A percentile compares a stretch with the other conserved stretches of the same genome.
Evolutionary conservation across 306 rosid species (phyloP).

Genomic region (Fragaria iinumae): DNA sequence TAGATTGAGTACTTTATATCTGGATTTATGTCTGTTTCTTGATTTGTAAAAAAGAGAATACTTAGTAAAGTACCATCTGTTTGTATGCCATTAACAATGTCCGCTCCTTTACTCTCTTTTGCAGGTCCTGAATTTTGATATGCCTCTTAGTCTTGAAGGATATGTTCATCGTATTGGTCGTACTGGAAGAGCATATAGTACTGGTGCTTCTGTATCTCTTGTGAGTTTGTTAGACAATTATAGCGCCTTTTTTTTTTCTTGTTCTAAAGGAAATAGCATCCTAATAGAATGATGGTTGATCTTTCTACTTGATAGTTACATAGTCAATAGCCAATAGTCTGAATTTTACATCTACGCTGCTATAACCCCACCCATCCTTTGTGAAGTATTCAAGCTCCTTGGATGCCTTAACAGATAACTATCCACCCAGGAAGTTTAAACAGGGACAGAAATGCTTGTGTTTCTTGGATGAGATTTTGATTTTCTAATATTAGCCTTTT

Average conservation of each 20-base stretch:
- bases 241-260: background rate
- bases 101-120: constrained; percentile 14
- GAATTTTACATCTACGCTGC: background rate
- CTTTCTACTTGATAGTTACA: background rate
- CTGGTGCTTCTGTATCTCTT: constrained; percentile 86
- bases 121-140: constrained; percentile 90
- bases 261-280: background rate
- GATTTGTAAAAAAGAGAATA: background rate
- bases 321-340: background rate
- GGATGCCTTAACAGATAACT: background rate
- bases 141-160: constrained; percentile 76
- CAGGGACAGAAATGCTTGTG: background rate
- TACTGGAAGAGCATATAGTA: constrained; percentile 89
- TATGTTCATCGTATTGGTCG: constrained; percentile 95
- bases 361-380: background rate
- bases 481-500: background rate
- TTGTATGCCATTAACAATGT: constrained; percentile 12
- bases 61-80: constrained; percentile 1
- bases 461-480: background rate
- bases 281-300: background rate
- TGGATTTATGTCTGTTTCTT: background rate
- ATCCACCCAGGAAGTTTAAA: background rate
- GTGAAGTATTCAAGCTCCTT: background rate
- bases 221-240: constrained; percentile 46
- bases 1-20: background rate